Evolutionary conservation across 2,329 filamentous ascomycete genomes (phyloP).

Genomic region (Huntiella bhutanensis): DNA sequence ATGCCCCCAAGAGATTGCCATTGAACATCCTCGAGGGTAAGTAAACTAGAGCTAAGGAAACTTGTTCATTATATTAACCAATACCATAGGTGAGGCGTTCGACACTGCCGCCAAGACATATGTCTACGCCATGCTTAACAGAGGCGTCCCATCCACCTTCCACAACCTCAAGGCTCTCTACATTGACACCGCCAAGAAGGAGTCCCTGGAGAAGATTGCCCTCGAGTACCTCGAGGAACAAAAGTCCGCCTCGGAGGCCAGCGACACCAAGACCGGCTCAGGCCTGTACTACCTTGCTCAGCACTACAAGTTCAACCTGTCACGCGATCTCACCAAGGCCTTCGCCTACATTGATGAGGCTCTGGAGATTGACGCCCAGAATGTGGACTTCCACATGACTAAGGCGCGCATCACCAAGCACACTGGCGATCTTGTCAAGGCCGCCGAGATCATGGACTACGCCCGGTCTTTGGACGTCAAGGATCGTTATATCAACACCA

Average conservation of each 20-base stretch:
- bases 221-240: conserved; percentile 50
- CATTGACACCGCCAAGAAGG: conserved; percentile 54
- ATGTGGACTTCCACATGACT: conserved; percentile 85
- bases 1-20: conserved; percentile 70
- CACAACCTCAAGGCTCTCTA: conserved; percentile 93
- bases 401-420: conserved; percentile 93
- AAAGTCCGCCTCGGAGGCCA: conserved; percentile 39
- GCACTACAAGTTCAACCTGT: conserved; percentile 86
- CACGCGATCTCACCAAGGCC: conserved; percentile 67
- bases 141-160: conserved; percentile 89
- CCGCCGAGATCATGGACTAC: conserved; percentile 72
- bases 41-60: conserved; percentile 11
- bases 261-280: conserved; percentile 18
- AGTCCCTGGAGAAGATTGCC: conserved; percentile 55
- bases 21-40: conserved; percentile 68
- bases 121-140: conserved; percentile 66
- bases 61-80: background rate
- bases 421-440: conserved; percentile 57
- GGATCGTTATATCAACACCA: conserved; percentile 96
- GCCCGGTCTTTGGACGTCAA: conserved; percentile 71
- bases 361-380: conserved; percentile 58
- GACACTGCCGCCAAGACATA: conserved; percentile 59
- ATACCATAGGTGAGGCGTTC: conserved; percentile 51
- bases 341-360: conserved; percentile 67
- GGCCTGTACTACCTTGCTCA: conserved; percentile 87